A percentile compares a stretch with the other conserved stretches of the same genome.
Evolutionary conservation across 2,329 filamentous ascomycete species (phyloP).

Genomic region (Colletotrichum sp.): DNA sequence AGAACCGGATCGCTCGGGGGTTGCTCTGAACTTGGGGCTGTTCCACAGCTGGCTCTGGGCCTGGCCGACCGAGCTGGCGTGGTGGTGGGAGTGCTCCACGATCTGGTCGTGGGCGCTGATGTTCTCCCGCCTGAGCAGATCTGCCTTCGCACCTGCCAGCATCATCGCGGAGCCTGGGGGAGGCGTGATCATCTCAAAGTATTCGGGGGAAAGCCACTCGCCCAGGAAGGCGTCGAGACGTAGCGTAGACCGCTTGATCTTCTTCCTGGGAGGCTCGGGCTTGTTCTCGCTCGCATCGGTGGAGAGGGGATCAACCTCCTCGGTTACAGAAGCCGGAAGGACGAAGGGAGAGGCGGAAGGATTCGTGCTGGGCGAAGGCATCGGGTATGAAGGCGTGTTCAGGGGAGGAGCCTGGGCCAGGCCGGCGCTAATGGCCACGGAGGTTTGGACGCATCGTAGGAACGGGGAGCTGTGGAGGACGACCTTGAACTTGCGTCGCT

Average conservation of each 20-base stretch:
- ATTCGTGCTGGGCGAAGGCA: slow-evolving; percentile 31
- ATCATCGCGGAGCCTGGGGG: slow-evolving; percentile 87
- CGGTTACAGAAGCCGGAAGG: slow-evolving; percentile 5
- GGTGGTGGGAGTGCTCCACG: slow-evolving; percentile 10
- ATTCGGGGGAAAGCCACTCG: slow-evolving; percentile 93
- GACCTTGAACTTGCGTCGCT: slow-evolving; percentile 73
- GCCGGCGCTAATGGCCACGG: slow-evolving; percentile 85
- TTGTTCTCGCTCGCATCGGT: slow-evolving; percentile 14
- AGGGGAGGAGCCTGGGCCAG: slow-evolving; percentile 67
- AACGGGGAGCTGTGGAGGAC: slow-evolving; percentile 95
- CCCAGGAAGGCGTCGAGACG: slow-evolving; percentile 92
- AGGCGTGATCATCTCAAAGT: slow-evolving; percentile 90
- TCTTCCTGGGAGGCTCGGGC: slow-evolving; percentile 11
- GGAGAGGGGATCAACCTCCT: slow-evolving; percentile 4
- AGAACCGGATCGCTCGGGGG: slow-evolving; percentile 19
- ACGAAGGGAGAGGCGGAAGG: slow-evolving; percentile 13
- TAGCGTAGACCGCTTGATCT: slow-evolving; percentile 64
- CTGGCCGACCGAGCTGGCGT: slow-evolving; percentile 18
- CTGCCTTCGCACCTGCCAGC: slow-evolving; percentile 87
- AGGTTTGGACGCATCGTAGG: slow-evolving; percentile 89
- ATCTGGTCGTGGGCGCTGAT: slow-evolving; percentile 49
- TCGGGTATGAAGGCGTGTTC: slow-evolving; percentile 32
- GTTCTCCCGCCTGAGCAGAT: slow-evolving; percentile 79
- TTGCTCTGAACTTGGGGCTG: slow-evolving; percentile 22
- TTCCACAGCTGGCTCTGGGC: slow-evolving; percentile 41